Conservation (phyloP, 495 filamentous ascomycete species). For the Penicillium taxi region DNA sequence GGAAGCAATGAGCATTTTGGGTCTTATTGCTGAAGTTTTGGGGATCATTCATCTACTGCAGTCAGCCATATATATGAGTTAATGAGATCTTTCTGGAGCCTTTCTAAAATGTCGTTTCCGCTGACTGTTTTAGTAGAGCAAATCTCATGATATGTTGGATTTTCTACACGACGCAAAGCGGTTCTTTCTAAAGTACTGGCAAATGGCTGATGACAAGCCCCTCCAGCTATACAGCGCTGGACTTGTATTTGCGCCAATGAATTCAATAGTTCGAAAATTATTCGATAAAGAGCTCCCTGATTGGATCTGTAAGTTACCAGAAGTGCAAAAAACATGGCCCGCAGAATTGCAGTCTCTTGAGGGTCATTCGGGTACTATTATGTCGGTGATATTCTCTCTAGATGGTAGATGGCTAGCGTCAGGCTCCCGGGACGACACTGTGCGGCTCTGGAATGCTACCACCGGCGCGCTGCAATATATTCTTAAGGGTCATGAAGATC, state of each 20-base stretch:
- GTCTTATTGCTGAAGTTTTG: slow-evolving; percentile 2
- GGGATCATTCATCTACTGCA: slow-evolving; percentile 1
- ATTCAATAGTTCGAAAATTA: slow-evolving; percentile 18
- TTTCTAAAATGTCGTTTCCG: slow-evolving; percentile 1
- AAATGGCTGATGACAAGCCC: slow-evolving; percentile 21
- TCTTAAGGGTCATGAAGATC: too few species aligned
- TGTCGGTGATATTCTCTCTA: too few species aligned
- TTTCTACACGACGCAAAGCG: slow-evolving; percentile 10
- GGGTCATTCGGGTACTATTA: too few species aligned
- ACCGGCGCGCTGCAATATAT: too few species aligned
- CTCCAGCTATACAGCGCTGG: slow-evolving; percentile 17
- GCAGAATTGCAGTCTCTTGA: too few species aligned
- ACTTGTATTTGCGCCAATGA: slow-evolving; percentile 28
- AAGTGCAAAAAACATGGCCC: slow-evolving; percentile 9
- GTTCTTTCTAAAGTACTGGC: slow-evolving; percentile 23
- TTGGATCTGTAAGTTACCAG: slow-evolving; percentile 9
- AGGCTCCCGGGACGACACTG: neutral
- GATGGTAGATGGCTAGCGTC: too few species aligned
- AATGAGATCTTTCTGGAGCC: neutral
- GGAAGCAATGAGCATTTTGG: slow-evolving; percentile 33
- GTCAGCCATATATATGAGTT: slow-evolving; percentile 1
- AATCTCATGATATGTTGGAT: slow-evolving; percentile 8
- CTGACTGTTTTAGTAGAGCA: slow-evolving; percentile 3
- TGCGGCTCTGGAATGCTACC: neutral
- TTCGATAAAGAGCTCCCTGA: slow-evolving; percentile 8